phyloP scores from a whole-genome alignment of 2,329 filamentous ascomycete genomes.

The Magnaporthiopsis incrustans region DNA sequence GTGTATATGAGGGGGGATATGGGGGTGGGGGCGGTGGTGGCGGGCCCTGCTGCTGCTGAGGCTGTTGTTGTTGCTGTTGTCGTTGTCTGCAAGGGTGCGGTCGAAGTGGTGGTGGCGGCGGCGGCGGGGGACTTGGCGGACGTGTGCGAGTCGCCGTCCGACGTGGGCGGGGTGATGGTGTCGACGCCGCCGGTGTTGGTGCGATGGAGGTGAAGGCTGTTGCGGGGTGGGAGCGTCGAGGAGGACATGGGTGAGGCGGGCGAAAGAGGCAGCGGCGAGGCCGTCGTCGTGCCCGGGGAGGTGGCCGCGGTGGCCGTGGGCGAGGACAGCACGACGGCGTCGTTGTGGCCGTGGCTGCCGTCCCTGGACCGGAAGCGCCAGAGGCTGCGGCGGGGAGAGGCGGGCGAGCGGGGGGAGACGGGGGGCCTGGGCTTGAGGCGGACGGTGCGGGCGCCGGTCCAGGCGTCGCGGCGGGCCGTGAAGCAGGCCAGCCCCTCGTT shows the following conservation, averaged over 20 bases:
- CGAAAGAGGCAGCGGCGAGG: not conserved
- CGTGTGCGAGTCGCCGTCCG: constrained; percentile 25
- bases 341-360: constrained; percentile 13
- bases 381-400: constrained; percentile 41
- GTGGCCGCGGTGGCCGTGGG: constrained; percentile 15
- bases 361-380: constrained; percentile 38
- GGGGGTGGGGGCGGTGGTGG: constrained; percentile 21
- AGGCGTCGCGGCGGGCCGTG: constrained; percentile 67
- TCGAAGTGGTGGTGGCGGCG: constrained; percentile 10
- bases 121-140: constrained; percentile 10
- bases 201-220: constrained; percentile 10
- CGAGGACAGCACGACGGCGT: constrained; percentile 16
- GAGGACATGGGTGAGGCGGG: not conserved
- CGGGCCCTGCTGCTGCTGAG: constrained; percentile 15
- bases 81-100: constrained; percentile 6
- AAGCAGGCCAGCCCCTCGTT: constrained; percentile 80
- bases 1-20: constrained; percentile 17
- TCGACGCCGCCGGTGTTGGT: constrained; percentile 18
- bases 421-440: constrained; percentile 41
- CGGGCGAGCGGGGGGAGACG: constrained; percentile 27
- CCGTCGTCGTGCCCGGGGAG: not conserved
- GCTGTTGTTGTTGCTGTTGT: not conserved
- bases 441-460: constrained; percentile 68
- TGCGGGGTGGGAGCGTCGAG: not conserved
- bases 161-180: constrained; percentile 32